Percentiles rank a stretch among this genome's conserved stretches.
Evolutionary conservation across 306 rosid species (phyloP).

Genomic region (Neltuma alba): DNA sequence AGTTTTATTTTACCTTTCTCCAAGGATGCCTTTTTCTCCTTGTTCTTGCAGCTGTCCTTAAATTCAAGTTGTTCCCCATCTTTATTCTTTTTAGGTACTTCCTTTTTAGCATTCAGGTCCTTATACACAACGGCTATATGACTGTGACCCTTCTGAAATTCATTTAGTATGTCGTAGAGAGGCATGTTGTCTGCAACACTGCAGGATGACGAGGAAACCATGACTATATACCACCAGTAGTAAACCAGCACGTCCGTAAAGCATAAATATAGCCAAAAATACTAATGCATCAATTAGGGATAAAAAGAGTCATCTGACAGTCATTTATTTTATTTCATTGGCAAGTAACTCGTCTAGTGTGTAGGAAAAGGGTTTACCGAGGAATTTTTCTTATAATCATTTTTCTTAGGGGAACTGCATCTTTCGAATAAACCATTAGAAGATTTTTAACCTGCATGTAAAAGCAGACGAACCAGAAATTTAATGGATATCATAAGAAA

Average conservation of each 20-base stretch:
- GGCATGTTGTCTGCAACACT: conserved; percentile 98
- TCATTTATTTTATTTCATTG: background rate
- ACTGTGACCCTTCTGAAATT: conserved; percentile 99
- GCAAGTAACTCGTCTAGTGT: conserved; percentile 13
- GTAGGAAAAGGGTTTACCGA: conserved; percentile 55
- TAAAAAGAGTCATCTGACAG: background rate
- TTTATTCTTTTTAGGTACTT: conserved; percentile 45
- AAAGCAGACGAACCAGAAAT: conserved; percentile 17
- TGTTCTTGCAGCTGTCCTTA: conserved; percentile 54
- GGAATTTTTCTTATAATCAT: conserved; percentile 91
- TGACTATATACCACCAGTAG: conserved; percentile 24
- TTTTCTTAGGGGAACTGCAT: conserved; percentile 70
- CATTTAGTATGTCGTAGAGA: conserved; percentile 89
- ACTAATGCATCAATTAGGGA: conserved; percentile 7
- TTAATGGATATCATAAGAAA: conserved; percentile 1
- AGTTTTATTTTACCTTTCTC: conserved; percentile 53
- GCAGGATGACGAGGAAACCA: conserved; percentile 37
- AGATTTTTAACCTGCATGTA: conserved; percentile 90
- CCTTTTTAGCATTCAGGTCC: conserved; percentile 65
- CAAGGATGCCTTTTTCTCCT: conserved; percentile 43
- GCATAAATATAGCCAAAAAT: conserved; percentile 19
- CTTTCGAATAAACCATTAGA: conserved; percentile 73
- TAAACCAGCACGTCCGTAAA: conserved; percentile 14
- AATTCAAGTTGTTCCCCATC: conserved; percentile 50
- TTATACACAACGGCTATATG: conserved; percentile 95